These are phyloP conservation scores for Termitomyces heimii DNA, from an alignment of 768 basidiomycete genomes.

Conservation along the genomic window DNA sequence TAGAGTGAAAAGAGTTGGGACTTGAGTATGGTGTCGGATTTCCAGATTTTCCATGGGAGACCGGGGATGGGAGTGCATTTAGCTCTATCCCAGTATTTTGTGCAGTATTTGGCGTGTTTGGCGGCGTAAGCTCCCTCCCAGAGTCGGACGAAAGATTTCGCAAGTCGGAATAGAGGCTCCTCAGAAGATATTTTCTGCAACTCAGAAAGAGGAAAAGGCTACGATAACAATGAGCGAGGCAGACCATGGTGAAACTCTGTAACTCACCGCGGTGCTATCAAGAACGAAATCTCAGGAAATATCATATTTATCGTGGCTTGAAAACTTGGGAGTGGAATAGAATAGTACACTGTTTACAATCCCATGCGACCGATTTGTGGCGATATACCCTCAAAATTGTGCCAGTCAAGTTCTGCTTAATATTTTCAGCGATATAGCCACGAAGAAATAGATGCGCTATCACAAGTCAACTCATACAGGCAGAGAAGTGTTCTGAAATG, in stretches of 20 bases:
- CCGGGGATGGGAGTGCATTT: slow-evolving; percentile 31
- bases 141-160: slow-evolving; percentile 33
- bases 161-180: slow-evolving; percentile 55
- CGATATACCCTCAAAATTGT: neutral
- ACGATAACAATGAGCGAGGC: neutral
- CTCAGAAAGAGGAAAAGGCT: slow-evolving; percentile 50
- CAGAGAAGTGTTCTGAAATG: neutral
- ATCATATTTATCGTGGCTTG: slow-evolving; percentile 5
- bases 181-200: slow-evolving; percentile 54
- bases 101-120: slow-evolving; percentile 12
- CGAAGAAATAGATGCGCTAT: neutral
- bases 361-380: neutral
- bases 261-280: slow-evolving; percentile 8
- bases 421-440: neutral
- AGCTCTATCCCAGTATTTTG: slow-evolving; percentile 29
- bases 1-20: slow-evolving; percentile 38
- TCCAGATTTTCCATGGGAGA: slow-evolving; percentile 20
- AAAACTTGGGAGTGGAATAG: neutral
- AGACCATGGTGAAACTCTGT: neutral
- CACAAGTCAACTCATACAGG: neutral
- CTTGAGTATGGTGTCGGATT: slow-evolving; percentile 11
- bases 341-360: neutral
- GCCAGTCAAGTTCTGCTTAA: neutral
- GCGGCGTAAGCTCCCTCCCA: slow-evolving; percentile 14
- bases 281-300: slow-evolving; percentile 2